phyloP scores from a whole-genome alignment of 2,329 filamentous ascomycete genomes.

The Lachnellula subtilissima region DNA sequence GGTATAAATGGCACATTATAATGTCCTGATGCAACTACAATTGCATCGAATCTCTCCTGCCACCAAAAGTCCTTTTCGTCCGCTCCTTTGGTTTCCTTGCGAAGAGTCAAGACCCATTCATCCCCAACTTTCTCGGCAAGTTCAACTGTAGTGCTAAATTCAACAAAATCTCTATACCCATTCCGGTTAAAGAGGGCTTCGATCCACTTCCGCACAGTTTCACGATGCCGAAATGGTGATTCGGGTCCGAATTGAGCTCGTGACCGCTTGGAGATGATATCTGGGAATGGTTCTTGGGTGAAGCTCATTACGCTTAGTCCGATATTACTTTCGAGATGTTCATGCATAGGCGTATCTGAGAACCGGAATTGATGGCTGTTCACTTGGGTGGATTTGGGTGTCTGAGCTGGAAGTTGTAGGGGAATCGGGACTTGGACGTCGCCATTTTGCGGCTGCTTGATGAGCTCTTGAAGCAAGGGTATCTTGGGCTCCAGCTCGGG shows the following conservation, averaged over 20 bases:
- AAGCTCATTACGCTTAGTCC: conserved; percentile 53
- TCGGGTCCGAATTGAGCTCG: conserved; percentile 46
- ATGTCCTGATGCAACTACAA: conserved; percentile 62
- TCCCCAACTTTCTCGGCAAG: conserved; percentile 41
- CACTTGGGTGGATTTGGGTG: not conserved
- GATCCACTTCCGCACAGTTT: conserved; percentile 51
- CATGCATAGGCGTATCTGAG: conserved; percentile 41
- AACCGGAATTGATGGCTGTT: not conserved
- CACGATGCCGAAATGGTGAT: conserved; percentile 57
- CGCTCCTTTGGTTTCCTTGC: conserved; percentile 32
- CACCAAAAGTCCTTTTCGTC: conserved; percentile 52
- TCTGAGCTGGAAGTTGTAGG: not conserved
- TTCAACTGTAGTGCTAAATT: conserved; percentile 57
- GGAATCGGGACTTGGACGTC: not conserved
- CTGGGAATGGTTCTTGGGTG: conserved; percentile 48
- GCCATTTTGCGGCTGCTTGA: not conserved
- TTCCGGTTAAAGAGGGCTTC: conserved; percentile 44
- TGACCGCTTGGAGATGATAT: conserved; percentile 35
- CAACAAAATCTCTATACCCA: conserved; percentile 46
- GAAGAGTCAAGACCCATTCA: conserved; percentile 49
- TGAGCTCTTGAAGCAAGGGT: not conserved
- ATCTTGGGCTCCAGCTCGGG: conserved; percentile 1
- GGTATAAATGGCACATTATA: conserved; percentile 61
- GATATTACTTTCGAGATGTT: conserved; percentile 58
- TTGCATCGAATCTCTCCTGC: conserved; percentile 57